Percentiles rank a stretch among this genome's conserved stretches.
Evolutionary conservation across 345 rosid genomes (phyloP).

Genomic region (Sonneratia caseolaris): DNA sequence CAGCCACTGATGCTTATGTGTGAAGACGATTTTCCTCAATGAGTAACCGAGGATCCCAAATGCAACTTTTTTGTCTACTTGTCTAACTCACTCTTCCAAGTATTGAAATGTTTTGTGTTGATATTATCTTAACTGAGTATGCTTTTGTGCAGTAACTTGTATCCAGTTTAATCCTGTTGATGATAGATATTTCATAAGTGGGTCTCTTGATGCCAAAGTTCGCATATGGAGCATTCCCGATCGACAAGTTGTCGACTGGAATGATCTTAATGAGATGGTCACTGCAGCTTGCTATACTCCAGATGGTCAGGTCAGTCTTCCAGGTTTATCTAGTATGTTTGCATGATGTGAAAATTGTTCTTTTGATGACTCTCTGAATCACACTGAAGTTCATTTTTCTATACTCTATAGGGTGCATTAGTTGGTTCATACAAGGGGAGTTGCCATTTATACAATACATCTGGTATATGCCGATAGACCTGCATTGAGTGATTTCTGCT

Average conservation of each 20-base stretch:
- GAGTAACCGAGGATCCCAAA: neutral
- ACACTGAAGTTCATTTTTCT: neutral
- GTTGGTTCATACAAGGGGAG: conserved; percentile 94
- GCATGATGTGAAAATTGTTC: neutral
- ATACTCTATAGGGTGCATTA: conserved; percentile 61
- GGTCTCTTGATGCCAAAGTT: conserved; percentile 92
- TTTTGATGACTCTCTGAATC: neutral
- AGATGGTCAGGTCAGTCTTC: conserved; percentile 71
- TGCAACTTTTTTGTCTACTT: neutral
- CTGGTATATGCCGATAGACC: conserved; percentile 32
- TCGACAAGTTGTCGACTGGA: conserved; percentile 88
- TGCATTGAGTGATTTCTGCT: neutral
- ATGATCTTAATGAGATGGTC: conserved; percentile 96
- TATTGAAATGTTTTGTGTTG: neutral
- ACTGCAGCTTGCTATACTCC: conserved; percentile 97
- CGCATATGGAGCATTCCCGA: conserved; percentile 98
- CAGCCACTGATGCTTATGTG: neutral
- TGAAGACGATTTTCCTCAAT: neutral
- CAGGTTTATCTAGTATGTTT: neutral
- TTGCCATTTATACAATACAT: conserved; percentile 61
- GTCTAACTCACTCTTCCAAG: conserved; percentile 12
- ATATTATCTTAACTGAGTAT: neutral
- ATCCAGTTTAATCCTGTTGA: conserved; percentile 97
- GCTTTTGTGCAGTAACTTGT: conserved; percentile 69
- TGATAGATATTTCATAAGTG: conserved; percentile 94